phyloP scores from a whole-genome alignment of 345 rosid species.

The Populus simonii region DNA sequence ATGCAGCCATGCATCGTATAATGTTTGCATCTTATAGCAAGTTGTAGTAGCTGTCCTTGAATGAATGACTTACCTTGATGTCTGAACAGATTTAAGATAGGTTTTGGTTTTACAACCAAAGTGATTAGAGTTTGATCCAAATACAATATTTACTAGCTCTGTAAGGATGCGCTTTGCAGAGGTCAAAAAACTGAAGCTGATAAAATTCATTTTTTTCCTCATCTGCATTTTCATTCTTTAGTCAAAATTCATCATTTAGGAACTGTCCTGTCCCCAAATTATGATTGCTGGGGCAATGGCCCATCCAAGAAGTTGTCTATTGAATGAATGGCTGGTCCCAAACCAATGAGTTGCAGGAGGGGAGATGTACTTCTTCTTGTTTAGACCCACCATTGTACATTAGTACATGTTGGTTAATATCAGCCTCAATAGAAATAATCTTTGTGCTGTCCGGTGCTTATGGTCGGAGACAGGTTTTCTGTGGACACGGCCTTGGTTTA shows the following conservation, averaged over 20 bases:
- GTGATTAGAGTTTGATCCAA: not conserved
- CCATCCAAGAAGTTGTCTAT: conserved; percentile 20
- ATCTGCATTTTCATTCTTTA: not conserved
- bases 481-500: conserved; percentile 17
- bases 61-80: not conserved
- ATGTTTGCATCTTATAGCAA: not conserved
- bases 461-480: conserved; percentile 24
- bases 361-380: conserved; percentile 26
- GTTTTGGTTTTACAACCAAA: not conserved
- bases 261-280: conserved; percentile 14
- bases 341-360: conserved; percentile 21
- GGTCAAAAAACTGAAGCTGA: not conserved
- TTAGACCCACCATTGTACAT: conserved; percentile 27
- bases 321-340: conserved; percentile 30
- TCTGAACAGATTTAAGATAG: not conserved
- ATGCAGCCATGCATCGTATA: no score
- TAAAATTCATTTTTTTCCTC: not conserved
- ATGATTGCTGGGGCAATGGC: conserved; percentile 23
- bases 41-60: not conserved
- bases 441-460: conserved; percentile 11
- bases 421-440: conserved; percentile 4
- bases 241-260: conserved; percentile 13
- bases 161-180: not conserved
- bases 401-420: conserved; percentile 8
- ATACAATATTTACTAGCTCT: not conserved